Base-by-base conservation (phyloP, 164 flowering plant species). In the Sextonia rubra region DNA sequence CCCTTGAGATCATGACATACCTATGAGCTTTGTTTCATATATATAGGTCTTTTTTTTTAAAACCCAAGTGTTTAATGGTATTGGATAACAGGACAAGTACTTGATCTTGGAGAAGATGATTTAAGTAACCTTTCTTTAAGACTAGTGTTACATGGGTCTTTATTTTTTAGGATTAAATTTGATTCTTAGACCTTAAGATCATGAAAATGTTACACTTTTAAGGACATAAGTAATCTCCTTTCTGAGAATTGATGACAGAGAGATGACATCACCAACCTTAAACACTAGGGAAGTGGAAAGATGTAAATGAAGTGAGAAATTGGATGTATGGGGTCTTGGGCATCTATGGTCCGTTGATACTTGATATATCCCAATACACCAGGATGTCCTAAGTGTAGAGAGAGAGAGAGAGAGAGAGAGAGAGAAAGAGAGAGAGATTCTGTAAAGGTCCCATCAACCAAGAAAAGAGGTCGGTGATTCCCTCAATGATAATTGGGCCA, bases 401-500 rank as follows among this genome's bases (percentile, higher is more conserved):
- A 69, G 72, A 74, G 69, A 52, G 29, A n/a, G 26, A 61, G 26
- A 63, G 64, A 47, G 55, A 69, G 69, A 71, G 69, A 56, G n/a
- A 12, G 17, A 25, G 17, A 26, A 69, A 52, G 12, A 11, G 17
- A 27, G 37, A 72, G 67, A 83, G 84, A 84, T 84, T 84, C 84
- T 76, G 60, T 73, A 78, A 81, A 80, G 55, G 83, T 82, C 84
- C 77, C 74, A 82, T 81, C 84, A 80, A 84, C 47, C 76, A 69
- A 71, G 70, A 64, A 64, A 69, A 60, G 64, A 66, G 76, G 81
- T 76, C 81, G 86, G 84, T 79, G 81, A 74, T 74, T 79, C 81
- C 73, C 72, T 78, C 56, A 7, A 64, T 77, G 76, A 81, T 79
- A 77, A 81, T 79, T 82, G 75, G 79, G 69, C 76, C 76, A 72